These are phyloP conservation scores for Salix udensis DNA, from an alignment of 345 rosid species.

Conservation along the genomic window DNA sequence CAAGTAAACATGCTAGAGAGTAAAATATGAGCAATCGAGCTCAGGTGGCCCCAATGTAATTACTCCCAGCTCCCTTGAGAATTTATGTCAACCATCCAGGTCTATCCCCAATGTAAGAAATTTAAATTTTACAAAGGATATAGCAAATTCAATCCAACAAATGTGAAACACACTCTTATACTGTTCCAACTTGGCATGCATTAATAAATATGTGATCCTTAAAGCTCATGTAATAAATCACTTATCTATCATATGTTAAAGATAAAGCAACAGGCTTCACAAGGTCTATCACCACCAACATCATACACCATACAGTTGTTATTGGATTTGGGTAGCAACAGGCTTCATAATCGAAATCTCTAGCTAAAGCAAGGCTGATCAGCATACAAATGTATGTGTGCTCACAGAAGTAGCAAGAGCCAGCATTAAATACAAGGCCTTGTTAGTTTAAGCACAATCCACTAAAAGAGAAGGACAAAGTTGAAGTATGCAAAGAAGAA, in stretches of 20 bases:
- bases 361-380: too few relatives aligned
- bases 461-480: background rate
- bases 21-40: background rate
- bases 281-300: too few relatives aligned
- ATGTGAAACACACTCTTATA: background rate
- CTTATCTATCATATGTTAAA: background rate
- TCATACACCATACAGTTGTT: too few relatives aligned
- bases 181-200: background rate
- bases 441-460: background rate
- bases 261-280: background rate
- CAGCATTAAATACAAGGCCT: too few relatives aligned
- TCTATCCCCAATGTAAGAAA: too few relatives aligned
- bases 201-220: background rate
- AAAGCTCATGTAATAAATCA: background rate
- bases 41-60: background rate
- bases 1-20: background rate
- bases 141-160: background rate
- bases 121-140: background rate
- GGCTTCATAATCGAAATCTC: too few relatives aligned
- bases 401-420: too few relatives aligned
- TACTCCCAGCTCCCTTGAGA: background rate
- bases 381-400: too few relatives aligned
- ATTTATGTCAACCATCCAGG: too few relatives aligned
- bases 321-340: too few relatives aligned
- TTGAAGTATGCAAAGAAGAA: background rate